A percentile compares a stretch with the other conserved stretches of the same genome.
phyloP scores from a whole-genome alignment of 805 yeast species.

The Blastobotrys robertii region DNA sequence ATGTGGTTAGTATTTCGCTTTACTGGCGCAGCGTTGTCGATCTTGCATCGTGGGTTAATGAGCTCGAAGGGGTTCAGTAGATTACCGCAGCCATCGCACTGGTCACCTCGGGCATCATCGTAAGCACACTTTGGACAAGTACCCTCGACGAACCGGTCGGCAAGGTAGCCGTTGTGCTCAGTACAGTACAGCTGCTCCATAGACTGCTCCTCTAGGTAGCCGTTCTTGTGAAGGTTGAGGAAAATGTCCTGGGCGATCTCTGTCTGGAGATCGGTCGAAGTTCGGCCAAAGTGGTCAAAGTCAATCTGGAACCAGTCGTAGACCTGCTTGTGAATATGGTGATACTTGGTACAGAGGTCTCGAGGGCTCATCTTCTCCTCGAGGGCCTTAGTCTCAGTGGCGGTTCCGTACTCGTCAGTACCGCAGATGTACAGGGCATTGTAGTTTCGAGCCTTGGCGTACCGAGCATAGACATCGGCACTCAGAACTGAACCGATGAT shows the following conservation, averaged over 20 bases:
- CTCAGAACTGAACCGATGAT: conserved; percentile 89
- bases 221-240: conserved; percentile 62
- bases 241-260: conserved; percentile 93
- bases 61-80: conserved; percentile 87
- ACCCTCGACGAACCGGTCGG: conserved; percentile 97
- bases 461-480: conserved; percentile 91
- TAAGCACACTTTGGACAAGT: conserved; percentile 91
- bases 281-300: conserved; percentile 93
- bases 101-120: conserved; percentile 98
- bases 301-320: conserved; percentile 96
- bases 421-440: conserved; percentile 87
- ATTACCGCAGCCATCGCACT: conserved; percentile 93
- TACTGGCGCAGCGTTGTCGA: conserved; percentile 75
- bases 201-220: conserved; percentile 73
- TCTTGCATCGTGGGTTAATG: conserved; percentile 89
- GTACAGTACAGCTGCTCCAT: conserved; percentile 89
- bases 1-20: conserved; percentile 77
- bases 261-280: conserved; percentile 86
- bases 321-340: conserved; percentile 74
- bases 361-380: conserved; percentile 87
- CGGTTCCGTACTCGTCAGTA: conserved; percentile 99
- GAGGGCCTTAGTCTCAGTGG: conserved; percentile 95
- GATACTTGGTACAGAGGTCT: conserved; percentile 85
- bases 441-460: conserved; percentile 78
- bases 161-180: conserved; percentile 80